Base-by-base conservation (phyloP, 2,329 filamentous ascomycete genomes). In the Diaporthe sp. region DNA sequence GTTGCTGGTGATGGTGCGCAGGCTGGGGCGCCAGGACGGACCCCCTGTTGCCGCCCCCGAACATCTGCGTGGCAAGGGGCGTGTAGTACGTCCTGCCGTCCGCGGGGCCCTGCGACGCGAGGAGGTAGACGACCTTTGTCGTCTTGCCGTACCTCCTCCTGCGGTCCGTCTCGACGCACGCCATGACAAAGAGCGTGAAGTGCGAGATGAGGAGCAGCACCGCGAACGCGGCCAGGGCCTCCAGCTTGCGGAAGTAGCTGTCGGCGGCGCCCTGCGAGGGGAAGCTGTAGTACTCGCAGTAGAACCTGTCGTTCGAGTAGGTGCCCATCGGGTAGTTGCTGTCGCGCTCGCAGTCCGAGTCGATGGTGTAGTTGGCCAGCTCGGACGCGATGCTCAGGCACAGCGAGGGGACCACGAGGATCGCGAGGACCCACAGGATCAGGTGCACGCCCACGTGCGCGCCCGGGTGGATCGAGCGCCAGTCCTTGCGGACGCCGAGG, bases 361-460 rank as follows among this genome's bases (percentile, higher is more conserved):
- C 73, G 25, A 78, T 73, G 30, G 74, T 70, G 58, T 81, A 74
- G 32, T 81, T 56, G 59, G 76, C 79, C 44, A 81, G 79, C 3
- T 81, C 73, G 22, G 79, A 47, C 39, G 77, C 66, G 19, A 81
- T 78, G 37, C 77, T 71, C 4, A 86, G 74, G 82, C 83, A 86
- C 71, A 86, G 79, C 75, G 86, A 71, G 5, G 86, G 81, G n/a
- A 80, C 79, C 3, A 81, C 73, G 17, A 80, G 37, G 50, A 78
- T 59, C n/a, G 80, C 78, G 30, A 78, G 73, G 9, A 87, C 76
- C 82, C 84, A 86, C 71, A 87, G 79, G 75, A 87, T 66, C 3
- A 88, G 83, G 42, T 83, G 84, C 19, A 85, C 53, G 70, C 78
- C 84, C 44, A 88, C 83, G 61, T 87, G 85, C 10, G 82, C 83